These are phyloP conservation scores for Daldinia loculata DNA, from an alignment of 495 filamentous ascomycete genomes.

Conservation along the genomic window DNA sequence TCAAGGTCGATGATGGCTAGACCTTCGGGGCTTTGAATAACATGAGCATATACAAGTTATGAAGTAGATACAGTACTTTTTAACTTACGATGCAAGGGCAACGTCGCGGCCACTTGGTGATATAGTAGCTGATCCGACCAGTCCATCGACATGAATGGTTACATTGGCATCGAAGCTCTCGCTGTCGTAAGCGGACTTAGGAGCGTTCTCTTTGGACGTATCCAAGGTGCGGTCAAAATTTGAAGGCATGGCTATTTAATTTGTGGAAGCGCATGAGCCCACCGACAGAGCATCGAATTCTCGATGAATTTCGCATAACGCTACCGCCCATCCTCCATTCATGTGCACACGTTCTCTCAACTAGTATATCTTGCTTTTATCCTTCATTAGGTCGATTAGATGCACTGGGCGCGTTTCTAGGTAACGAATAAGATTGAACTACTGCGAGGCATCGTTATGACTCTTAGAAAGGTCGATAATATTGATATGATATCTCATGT, in stretches of 20 bases:
- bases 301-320: slow-evolving; percentile 29
- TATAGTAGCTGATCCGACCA: slow-evolving; percentile 72
- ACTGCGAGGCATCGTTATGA: slow-evolving; percentile 4
- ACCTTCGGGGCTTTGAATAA: slow-evolving; percentile 67
- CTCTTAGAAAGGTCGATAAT: background rate
- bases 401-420: background rate
- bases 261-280: slow-evolving; percentile 5
- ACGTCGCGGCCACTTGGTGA: slow-evolving; percentile 93
- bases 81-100: slow-evolving; percentile 81
- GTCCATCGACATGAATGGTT: slow-evolving; percentile 80
- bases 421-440: slow-evolving; percentile 1
- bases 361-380: slow-evolving; percentile 1
- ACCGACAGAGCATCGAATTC: slow-evolving; percentile 16
- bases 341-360: background rate
- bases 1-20: slow-evolving; percentile 95
- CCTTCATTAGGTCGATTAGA: background rate
- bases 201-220: slow-evolving; percentile 55
- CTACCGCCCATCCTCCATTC: slow-evolving; percentile 19
- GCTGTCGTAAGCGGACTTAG: slow-evolving; percentile 80
- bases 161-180: slow-evolving; percentile 87
- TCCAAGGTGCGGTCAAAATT: slow-evolving; percentile 52
- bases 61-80: background rate
- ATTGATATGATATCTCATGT: slow-evolving; percentile 6
- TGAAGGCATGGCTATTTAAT: slow-evolving; percentile 49
- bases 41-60: slow-evolving; percentile 14